Evolutionary conservation across 768 basidiomycete genomes (phyloP).

Genomic region (Lactifluus volemus): DNA sequence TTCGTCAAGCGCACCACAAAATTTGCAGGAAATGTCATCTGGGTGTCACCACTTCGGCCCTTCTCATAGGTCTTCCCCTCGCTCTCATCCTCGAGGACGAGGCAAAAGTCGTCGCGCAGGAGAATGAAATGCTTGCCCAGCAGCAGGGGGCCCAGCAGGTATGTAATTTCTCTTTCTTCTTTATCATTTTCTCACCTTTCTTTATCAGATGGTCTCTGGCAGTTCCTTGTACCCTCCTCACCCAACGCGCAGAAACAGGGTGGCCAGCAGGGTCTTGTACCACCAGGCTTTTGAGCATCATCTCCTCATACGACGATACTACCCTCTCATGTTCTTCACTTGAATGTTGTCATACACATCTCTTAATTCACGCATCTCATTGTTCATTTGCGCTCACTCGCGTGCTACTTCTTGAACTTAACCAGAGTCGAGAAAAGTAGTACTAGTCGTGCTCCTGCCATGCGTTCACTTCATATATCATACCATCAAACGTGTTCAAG

Average conservation of each 20-base stretch:
- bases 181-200: not conserved
- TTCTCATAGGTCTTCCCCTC: conserved; percentile 89
- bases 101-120: conserved; percentile 87
- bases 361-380: not conserved
- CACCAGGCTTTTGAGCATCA: conserved; percentile 17
- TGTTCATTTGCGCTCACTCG: not conserved
- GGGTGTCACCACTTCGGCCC: conserved; percentile 93
- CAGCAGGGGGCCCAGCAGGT: conserved; percentile 91
- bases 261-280: conserved; percentile 18
- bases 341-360: not conserved
- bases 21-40: conserved; percentile 80
- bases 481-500: too few species aligned
- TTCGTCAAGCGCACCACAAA: conserved; percentile 62
- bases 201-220: conserved; percentile 16
- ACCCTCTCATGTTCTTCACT: not conserved
- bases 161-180: not conserved
- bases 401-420: too few species aligned
- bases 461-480: too few species aligned
- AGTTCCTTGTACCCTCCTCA: conserved; percentile 16
- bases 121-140: conserved; percentile 88
- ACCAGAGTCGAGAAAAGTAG: too few species aligned
- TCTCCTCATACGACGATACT: not conserved
- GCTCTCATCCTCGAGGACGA: conserved; percentile 94
- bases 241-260: conserved; percentile 11
- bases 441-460: too few species aligned